Percentiles rank a stretch among this genome's conserved stretches.
Conservation (phyloP, 306 rosid species). For the Trifolium pratense region DNA sequence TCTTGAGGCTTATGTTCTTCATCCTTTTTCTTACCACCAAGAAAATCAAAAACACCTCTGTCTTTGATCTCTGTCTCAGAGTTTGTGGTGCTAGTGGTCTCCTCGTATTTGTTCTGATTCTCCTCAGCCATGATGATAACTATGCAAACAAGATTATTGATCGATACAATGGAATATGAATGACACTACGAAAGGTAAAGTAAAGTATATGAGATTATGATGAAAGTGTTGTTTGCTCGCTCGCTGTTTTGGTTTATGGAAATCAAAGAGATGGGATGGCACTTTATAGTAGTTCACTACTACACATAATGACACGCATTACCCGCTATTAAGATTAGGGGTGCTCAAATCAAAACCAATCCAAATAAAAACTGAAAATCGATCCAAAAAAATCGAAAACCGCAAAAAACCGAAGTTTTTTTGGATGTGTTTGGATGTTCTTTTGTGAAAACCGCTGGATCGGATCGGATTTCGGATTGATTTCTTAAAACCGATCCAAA, state of each 20-base stretch:
- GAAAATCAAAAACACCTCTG: constrained; percentile 74
- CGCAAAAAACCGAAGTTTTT: too few relatives aligned
- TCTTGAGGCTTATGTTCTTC: constrained; percentile 51
- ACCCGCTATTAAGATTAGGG: constrained; percentile 34
- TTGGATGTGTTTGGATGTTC: too few relatives aligned
- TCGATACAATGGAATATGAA: background rate
- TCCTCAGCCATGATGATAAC: constrained; percentile 73
- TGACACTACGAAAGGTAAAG: background rate
- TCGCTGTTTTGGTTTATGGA: background rate
- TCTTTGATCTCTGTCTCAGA: constrained; percentile 56
- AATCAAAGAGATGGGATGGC: constrained; percentile 20
- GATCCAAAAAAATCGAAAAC: too few relatives aligned
- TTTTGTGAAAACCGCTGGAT: too few relatives aligned
- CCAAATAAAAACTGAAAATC: too few relatives aligned
- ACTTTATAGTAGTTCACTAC: constrained; percentile 10
- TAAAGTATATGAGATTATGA: background rate
- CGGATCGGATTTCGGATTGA: too few relatives aligned
- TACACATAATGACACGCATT: constrained; percentile 58
- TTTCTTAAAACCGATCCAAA: too few relatives aligned
- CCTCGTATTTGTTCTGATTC: constrained; percentile 54
- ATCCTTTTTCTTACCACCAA: constrained; percentile 60
- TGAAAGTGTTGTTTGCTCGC: background rate
- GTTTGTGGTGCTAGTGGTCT: constrained; percentile 37
- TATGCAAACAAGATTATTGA: background rate
- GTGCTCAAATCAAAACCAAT: too few relatives aligned